phyloP scores from a whole-genome alignment of 257 asterid species.

The Penstemon davidsonii region DNA sequence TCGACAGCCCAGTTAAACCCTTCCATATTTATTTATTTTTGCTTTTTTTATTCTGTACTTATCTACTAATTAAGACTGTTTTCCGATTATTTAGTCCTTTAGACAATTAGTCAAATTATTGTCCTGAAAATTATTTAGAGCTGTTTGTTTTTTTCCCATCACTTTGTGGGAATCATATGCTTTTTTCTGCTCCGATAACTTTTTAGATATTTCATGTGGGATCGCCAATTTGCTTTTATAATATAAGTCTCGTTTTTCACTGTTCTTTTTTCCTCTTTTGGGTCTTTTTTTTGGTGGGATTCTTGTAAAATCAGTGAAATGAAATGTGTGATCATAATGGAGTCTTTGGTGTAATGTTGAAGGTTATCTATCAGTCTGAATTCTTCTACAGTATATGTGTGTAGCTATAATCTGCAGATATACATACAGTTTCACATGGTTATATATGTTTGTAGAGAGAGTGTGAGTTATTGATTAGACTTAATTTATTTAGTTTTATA shows the following conservation, averaged over 20 bases:
- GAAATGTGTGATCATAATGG: neutral
- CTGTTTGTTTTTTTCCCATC: neutral
- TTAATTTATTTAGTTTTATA: slow-evolving; percentile 31
- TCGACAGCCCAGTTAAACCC: neutral
- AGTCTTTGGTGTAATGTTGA: neutral
- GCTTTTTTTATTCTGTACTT: slow-evolving; percentile 10
- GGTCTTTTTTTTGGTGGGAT: slow-evolving; percentile 24
- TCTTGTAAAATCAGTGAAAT: slow-evolving; percentile 21
- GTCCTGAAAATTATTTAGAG: slow-evolving; percentile 17
- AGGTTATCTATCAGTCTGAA: too few relatives aligned
- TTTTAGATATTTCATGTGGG: slow-evolving; percentile 24
- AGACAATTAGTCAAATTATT: slow-evolving; percentile 29
- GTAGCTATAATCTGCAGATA: neutral
- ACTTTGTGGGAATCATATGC: slow-evolving; percentile 4
- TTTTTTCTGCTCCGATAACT: slow-evolving; percentile 12
- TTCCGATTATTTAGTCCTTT: slow-evolving; percentile 2
- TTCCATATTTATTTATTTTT: neutral
- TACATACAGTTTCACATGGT: neutral
- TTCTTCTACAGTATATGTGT: neutral
- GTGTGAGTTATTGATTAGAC: slow-evolving; percentile 24
- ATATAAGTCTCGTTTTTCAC: slow-evolving; percentile 2
- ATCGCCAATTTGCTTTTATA: slow-evolving; percentile 9
- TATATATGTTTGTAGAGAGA: slow-evolving; percentile 18
- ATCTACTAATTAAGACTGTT: slow-evolving; percentile 15
- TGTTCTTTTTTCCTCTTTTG: slow-evolving; percentile 10